Evolutionary conservation across 169 alveolate genomes (phyloP), one percentile per base, ranked within the genome.

Genomic region (Ichthyophthirius multifiliis): DNA sequence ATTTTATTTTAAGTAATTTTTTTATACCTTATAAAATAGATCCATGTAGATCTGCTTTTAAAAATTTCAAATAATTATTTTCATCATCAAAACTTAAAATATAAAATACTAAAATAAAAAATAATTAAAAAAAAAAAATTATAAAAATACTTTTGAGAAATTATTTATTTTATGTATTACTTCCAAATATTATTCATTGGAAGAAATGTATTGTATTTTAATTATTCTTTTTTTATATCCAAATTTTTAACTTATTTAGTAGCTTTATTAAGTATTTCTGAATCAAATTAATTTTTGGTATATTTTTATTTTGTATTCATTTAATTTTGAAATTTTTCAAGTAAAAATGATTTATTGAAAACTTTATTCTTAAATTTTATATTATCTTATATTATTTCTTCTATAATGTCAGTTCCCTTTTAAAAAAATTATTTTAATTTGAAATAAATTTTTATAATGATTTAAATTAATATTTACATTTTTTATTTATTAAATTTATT

Each of bases 1-100:
- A 55, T 18, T 18, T 13, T 0, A 4, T 7, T 1, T 27, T 16
- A 55, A 16, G 31, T 55, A 9, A 20, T 16, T 47, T 20, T n/a
- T 55, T 27, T 15, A 4, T 55, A 55, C 71, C 31, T 55, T 55
- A 10, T 4, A 55, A 27, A 23, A 55, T 4, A 20, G 71, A 55
- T 16, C 71, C 71, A 55, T 55, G 71, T n/a, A 55, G 10, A 27
- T 55, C 71, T 55, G 71, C 71, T 23, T 55, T 55, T 27, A 55
- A 27, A 27, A 55, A 55, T 16, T 55, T 55, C 23, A 39, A 34
- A 55, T 55, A 55, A 1, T 39, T 39, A 27, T 55, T 55, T 55
- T 55, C 71, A 5, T 55, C 71, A 15, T 55, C 31, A 27, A 55
- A 55, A 27, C 71, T 55, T 27, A 20, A 20, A 55, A 23, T 6